Percentiles rank a stretch among this genome's conserved stretches.
phyloP scores from a whole-genome alignment of 2,329 filamentous ascomycete species.

The Phialemonium atrogriseum region DNA sequence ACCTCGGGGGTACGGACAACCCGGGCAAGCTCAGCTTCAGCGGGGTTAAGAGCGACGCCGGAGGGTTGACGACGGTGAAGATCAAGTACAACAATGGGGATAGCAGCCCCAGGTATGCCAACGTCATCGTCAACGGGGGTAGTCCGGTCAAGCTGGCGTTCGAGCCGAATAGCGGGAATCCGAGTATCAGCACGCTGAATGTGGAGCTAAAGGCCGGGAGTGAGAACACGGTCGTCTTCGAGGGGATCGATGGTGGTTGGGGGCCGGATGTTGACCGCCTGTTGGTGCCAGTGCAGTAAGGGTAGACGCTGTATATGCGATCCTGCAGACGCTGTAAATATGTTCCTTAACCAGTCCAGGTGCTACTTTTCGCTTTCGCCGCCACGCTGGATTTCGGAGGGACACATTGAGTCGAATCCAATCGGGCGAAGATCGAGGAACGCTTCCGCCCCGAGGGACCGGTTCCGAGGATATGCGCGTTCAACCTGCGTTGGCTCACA shows the following conservation, averaged over 20 bases:
- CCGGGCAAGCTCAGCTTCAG: slow-evolving; percentile 38
- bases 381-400: too few relatives aligned
- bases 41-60: slow-evolving; percentile 31
- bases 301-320: too few relatives aligned
- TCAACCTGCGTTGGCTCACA: too few relatives aligned
- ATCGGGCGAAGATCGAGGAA: too few relatives aligned
- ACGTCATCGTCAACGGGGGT: slow-evolving; percentile 47
- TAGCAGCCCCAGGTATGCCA: slow-evolving; percentile 38
- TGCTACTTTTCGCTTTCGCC: too few relatives aligned
- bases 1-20: slow-evolving; percentile 38
- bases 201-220: slow-evolving; percentile 36
- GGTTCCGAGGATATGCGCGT: too few relatives aligned
- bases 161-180: slow-evolving; percentile 37
- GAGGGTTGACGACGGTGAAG: slow-evolving; percentile 40
- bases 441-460: too few relatives aligned
- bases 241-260: slow-evolving; percentile 27
- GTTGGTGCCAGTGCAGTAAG: slow-evolving; percentile 34
- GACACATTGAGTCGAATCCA: too few relatives aligned
- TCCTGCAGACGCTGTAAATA: too few relatives aligned
- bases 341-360: too few relatives aligned
- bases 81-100: slow-evolving; percentile 52
- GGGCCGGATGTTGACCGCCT: slow-evolving; percentile 46
- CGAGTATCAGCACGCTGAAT: slow-evolving; percentile 37
- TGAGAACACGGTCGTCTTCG: slow-evolving; percentile 40
- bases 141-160: slow-evolving; percentile 42